These are phyloP conservation scores for Chalaropsis ovoidea DNA, from an alignment of 2,329 filamentous ascomycete species.

Conservation along the genomic window DNA sequence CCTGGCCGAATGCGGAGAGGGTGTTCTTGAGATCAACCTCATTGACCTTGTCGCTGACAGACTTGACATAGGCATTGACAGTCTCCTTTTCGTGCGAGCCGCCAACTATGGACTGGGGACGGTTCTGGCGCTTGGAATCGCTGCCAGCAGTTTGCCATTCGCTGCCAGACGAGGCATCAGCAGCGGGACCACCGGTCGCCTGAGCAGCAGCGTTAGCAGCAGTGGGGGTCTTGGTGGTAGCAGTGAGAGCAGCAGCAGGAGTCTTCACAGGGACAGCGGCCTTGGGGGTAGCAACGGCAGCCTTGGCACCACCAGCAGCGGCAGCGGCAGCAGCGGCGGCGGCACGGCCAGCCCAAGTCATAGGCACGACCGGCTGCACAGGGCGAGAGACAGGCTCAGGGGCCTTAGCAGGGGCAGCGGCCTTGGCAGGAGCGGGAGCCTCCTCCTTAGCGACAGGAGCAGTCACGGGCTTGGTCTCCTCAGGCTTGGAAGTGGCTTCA, in stretches of 20 bases:
- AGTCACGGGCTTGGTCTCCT: slow-evolving; percentile 3
- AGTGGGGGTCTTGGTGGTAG: slow-evolving; percentile 31
- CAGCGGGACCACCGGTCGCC: slow-evolving; percentile 34
- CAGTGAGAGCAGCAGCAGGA: slow-evolving; percentile 31
- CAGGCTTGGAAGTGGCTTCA: slow-evolving; percentile 11
- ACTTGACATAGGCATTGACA: slow-evolving; percentile 86
- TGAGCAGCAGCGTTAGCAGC: slow-evolving; percentile 29
- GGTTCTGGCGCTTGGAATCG: slow-evolving; percentile 75
- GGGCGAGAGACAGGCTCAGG: slow-evolving; percentile 43
- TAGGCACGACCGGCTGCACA: slow-evolving; percentile 47
- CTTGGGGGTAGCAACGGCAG: slow-evolving; percentile 45
- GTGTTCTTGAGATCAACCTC: slow-evolving; percentile 59
- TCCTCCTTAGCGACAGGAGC: slow-evolving; percentile 48
- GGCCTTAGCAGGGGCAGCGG: slow-evolving; percentile 39
- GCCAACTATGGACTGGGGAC: slow-evolving; percentile 55
- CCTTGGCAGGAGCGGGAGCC: slow-evolving; percentile 43
- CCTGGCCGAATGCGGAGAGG: slow-evolving; percentile 60
- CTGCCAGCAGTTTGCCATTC: slow-evolving; percentile 86
- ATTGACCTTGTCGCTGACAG: slow-evolving; percentile 81
- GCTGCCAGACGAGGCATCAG: slow-evolving; percentile 36
- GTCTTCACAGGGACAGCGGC: slow-evolving; percentile 36
- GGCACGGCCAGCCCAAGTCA: slow-evolving; percentile 66
- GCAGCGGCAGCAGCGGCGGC: slow-evolving; percentile 45
- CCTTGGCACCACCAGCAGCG: slow-evolving; percentile 30
- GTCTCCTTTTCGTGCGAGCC: slow-evolving; percentile 59